Evolutionary conservation across 257 asterid species (phyloP).

Genomic region (Solanum etuberosum): DNA sequence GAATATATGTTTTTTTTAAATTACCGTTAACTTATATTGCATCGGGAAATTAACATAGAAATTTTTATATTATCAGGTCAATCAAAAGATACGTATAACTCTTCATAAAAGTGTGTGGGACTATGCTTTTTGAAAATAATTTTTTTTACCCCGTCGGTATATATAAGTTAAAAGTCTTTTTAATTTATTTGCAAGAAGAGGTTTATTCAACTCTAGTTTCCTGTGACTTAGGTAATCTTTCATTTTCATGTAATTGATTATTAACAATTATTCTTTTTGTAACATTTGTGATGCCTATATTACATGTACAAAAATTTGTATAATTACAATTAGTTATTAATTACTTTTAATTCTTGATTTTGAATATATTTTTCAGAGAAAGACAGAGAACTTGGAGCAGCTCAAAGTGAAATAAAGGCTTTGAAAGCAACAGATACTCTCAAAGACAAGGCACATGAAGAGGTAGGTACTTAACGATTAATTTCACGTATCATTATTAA

Average conservation of each 20-base stretch:
- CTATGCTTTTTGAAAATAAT: neutral
- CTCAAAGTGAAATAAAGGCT: slow-evolving; percentile 67
- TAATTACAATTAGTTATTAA: neutral
- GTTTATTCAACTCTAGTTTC: neutral
- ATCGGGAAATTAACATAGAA: too few relatives aligned
- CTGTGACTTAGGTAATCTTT: neutral
- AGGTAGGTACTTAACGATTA: slow-evolving; percentile 23
- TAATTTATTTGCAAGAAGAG: neutral
- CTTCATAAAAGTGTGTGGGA: neutral
- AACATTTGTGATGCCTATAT: neutral
- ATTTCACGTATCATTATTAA: neutral
- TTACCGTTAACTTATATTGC: neutral
- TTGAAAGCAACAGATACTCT: slow-evolving; percentile 47
- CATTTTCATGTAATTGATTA: neutral
- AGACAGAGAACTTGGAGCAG: slow-evolving; percentile 47
- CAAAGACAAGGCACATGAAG: slow-evolving; percentile 74
- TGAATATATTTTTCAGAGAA: slow-evolving; percentile 40
- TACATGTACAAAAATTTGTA: neutral
- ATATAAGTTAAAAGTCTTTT: neutral
- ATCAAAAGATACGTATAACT: neutral
- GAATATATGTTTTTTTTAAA: neutral
- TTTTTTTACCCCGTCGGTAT: too few relatives aligned
- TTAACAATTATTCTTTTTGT: neutral
- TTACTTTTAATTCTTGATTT: neutral
- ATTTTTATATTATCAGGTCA: neutral